A percentile compares a stretch with the other conserved stretches of the same genome.
Evolutionary conservation across 1,284 basidiomycete species (phyloP).

Genomic region (Singerocomus inundabilis): DNA sequence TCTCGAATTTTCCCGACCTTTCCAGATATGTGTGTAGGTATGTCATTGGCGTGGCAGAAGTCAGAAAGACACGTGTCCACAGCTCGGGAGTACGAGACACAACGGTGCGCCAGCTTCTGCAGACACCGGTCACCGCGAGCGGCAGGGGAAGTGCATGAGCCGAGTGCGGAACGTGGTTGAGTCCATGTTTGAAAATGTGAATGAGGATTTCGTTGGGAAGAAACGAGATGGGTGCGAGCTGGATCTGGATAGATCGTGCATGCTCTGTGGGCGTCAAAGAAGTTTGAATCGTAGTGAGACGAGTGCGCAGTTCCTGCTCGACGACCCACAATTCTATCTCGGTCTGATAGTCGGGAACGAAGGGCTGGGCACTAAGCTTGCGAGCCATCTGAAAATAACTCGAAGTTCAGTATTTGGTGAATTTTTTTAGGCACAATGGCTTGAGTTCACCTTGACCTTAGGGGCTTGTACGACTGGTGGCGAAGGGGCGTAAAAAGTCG

Average conservation of each 20-base stretch:
- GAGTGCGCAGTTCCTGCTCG: background rate
- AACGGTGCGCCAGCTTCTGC: slow-evolving; percentile 15
- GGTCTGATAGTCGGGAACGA: background rate
- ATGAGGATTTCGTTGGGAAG: slow-evolving; percentile 22
- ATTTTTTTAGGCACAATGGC: background rate
- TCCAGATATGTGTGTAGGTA: slow-evolving; percentile 8
- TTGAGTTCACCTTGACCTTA: background rate
- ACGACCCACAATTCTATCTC: background rate
- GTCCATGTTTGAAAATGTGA: slow-evolving; percentile 14
- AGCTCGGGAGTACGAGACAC: slow-evolving; percentile 8
- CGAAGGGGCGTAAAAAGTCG: background rate
- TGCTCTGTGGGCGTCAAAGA: background rate
- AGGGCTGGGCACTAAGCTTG: background rate
- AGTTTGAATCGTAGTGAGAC: background rate
- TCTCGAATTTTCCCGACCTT: slow-evolving; percentile 9
- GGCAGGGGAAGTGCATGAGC: slow-evolving; percentile 4
- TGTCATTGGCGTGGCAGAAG: slow-evolving; percentile 9
- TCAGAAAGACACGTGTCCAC: slow-evolving; percentile 22
- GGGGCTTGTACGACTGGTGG: background rate
- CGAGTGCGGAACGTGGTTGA: slow-evolving; percentile 2
- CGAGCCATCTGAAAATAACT: slow-evolving; percentile 1
- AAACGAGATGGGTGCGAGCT: slow-evolving; percentile 16
- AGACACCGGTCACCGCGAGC: slow-evolving; percentile 12
- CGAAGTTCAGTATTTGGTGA: background rate
- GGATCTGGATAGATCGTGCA: background rate